Percentiles rank a stretch among this genome's conserved stretches.
Evolutionary conservation across 192 early-diverging fungal genomes (phyloP).

Genomic region (Coemansia sp.): DNA sequence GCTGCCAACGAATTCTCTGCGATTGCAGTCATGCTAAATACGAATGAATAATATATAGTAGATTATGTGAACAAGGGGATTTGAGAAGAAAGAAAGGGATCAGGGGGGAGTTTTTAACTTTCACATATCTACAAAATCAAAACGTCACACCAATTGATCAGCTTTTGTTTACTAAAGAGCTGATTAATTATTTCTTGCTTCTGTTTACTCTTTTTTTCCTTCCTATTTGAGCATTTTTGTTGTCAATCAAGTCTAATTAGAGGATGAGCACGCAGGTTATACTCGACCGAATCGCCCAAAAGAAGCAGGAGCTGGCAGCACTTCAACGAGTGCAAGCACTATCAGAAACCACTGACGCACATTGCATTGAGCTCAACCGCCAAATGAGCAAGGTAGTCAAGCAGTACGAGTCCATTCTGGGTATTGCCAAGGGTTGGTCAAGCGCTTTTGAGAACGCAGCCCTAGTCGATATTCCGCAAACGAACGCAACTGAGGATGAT

Average conservation of each 20-base stretch:
- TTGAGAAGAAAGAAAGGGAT: neutral
- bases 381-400: slow-evolving; percentile 55
- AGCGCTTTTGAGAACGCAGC: slow-evolving; percentile 54
- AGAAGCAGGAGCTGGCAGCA: slow-evolving; percentile 56
- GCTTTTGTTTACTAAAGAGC: neutral
- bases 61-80: neutral
- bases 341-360: slow-evolving; percentile 49
- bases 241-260: neutral
- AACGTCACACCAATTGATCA: neutral
- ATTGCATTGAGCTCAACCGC: slow-evolving; percentile 55
- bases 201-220: neutral
- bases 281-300: slow-evolving; percentile 42
- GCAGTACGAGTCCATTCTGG: slow-evolving; percentile 51
- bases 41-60: slow-evolving; percentile 4
- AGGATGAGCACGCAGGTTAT: slow-evolving; percentile 49
- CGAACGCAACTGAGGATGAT: slow-evolving; percentile 41
- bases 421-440: slow-evolving; percentile 49
- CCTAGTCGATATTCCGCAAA: slow-evolving; percentile 50
- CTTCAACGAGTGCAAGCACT: slow-evolving; percentile 45
- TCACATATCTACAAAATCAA: neutral
- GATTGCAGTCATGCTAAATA: neutral
- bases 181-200: neutral
- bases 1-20: neutral
- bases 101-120: neutral
- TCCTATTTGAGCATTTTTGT: neutral